A percentile compares a stretch with the other conserved stretches of the same genome.
phyloP scores from a whole-genome alignment of 1,284 basidiomycete species.

The Cerrena zonata region DNA sequence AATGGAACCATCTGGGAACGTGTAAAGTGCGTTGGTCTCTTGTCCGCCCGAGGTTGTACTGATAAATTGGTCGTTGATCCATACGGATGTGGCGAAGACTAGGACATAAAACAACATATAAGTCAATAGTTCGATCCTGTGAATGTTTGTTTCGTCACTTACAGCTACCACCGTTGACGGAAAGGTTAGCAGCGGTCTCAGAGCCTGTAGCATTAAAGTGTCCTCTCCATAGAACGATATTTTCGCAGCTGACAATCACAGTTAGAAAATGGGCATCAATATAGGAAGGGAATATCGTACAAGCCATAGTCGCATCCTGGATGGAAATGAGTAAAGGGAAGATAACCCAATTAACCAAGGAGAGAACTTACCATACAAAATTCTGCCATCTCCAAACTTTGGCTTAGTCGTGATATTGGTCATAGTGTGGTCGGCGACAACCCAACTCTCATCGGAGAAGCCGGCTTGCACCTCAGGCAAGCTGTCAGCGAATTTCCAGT shows the following conservation, averaged over 20 bases:
- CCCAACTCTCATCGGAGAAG: slow-evolving; percentile 63
- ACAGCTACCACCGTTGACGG: slow-evolving; percentile 77
- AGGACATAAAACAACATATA: background rate
- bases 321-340: background rate
- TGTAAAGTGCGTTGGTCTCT: slow-evolving; percentile 60
- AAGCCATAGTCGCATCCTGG: slow-evolving; percentile 72
- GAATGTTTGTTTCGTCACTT: slow-evolving; percentile 10
- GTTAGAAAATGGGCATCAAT: too few relatives aligned
- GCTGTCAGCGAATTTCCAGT: slow-evolving; percentile 69
- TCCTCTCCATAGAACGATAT: slow-evolving; percentile 73
- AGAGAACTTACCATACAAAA: slow-evolving; percentile 49
- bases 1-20: slow-evolving; percentile 54
- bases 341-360: background rate
- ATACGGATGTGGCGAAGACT: slow-evolving; percentile 76
- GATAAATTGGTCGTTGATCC: slow-evolving; percentile 72
- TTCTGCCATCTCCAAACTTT: slow-evolving; percentile 64
- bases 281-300: slow-evolving; percentile 47
- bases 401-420: slow-evolving; percentile 68
- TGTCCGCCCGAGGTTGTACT: slow-evolving; percentile 60
- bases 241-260: slow-evolving; percentile 75
- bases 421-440: slow-evolving; percentile 56
- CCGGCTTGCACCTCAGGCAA: slow-evolving; percentile 56
- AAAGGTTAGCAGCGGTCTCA: slow-evolving; percentile 60
- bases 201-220: slow-evolving; percentile 60
- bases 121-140: background rate